Evolutionary conservation across 169 alveolate genomes (phyloP), one percentile per base, ranked within the genome.

Genomic region (Eimeria mitis): DNA sequence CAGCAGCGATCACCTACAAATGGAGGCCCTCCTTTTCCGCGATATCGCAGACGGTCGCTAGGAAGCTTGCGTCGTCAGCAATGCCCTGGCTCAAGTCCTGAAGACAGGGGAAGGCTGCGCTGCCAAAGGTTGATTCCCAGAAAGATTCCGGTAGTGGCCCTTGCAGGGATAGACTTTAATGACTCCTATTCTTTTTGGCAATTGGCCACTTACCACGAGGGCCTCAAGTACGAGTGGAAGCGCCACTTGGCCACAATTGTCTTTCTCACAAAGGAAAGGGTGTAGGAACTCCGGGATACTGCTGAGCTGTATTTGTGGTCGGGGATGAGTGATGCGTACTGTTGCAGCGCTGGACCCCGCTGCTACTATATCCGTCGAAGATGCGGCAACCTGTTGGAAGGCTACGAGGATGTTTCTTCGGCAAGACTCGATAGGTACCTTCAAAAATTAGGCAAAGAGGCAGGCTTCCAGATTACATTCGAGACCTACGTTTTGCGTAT

Each of bases 1-100:
- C 16, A 11, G 54, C 34, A 34, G 83, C 3, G 11, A 3, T 52
- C 28, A 44, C 11, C 37, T 87, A 65, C 83, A 87, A 49, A 13
- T 63, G 70, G 47, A 87, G 40, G 2, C 94, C 94, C 28, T 87
- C 94, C 49, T 65, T 87, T 63, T 87, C 44, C 1, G 94, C 83
- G 83, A 87, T 87, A 44, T 87, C 94, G 47, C 52, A 9, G 68
- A 87, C 94, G 83, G 81, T 87, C 14, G 78, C 94, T 40, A 87
- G 21, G 75, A 87, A 87, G 83, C 63, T 13, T 7, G 94, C 94
- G 54, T 87, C 94, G 83, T 87, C 83, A 42, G 63, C 78, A 8
- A 87, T 56, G 34, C 94, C 94, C 34, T 87, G 94, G 94, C 94
- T 87, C 52, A 87, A 87, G 40, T 87, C 94, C 94, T 87, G 79